Base-by-base conservation (phyloP, 73 alveolate species). In the Paramecium sonneborni region DNA sequence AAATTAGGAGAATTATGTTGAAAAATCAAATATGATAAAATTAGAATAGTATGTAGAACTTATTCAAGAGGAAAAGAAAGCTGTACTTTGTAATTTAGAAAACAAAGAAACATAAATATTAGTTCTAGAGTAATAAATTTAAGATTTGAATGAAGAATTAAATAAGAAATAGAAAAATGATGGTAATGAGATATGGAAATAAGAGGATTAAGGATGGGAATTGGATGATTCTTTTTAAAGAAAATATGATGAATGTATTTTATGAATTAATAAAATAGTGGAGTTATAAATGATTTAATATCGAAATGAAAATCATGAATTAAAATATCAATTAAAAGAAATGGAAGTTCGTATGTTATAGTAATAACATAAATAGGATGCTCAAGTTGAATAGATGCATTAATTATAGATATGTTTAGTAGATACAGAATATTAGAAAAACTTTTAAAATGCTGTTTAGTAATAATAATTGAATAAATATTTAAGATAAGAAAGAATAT, bases 181-280 rank as follows among this genome's bases (percentile, higher is more conserved):
- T 26, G 5, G 46, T 2, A 52, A 52, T 52, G 68, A 52, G 15
- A 52, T 52, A 3, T 62, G 84, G 84, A 32, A 62, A 12, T 62
- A 62, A 24, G 44, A 62, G 8, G 84, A 62, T 62, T 23, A 12
- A 32, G 84, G 84, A 23, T 62, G 84, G 84, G 84, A 62, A 30
- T 30, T 62, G 9, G 44, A 62, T 62, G 84, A 62, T 62, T 62
- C 84, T 6, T 62, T 62, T 62, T 62, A 62, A 15, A 62, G 48
- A n/a, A 62, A 62, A 62, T 62, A 62, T 62, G 84, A 62, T 62
- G 84, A 62, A 62, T 62, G 84, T 62, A 62, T 23, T 30, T 12
- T 62, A 30, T 62, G 14, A 26, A 30, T 26, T 62, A 62, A 62
- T 62, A 6, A 1, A 18, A 5, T 62, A 62, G 84, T 62, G 84